phyloP scores from a whole-genome alignment of 345 rosid genomes.

The Trapa incisa region DNA sequence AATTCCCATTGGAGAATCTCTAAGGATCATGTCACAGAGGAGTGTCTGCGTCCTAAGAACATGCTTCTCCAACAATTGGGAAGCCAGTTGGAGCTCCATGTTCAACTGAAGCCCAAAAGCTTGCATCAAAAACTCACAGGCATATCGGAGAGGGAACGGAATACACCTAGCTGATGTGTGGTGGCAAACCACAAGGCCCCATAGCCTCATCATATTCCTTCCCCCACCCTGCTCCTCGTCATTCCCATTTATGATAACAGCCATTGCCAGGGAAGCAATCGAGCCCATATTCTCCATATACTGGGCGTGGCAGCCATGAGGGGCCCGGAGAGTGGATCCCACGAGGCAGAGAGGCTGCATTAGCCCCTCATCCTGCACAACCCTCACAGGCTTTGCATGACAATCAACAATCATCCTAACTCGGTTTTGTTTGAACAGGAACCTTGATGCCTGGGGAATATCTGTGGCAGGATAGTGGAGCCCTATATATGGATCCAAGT shows the following conservation, averaged over 20 bases:
- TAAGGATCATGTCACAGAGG: slow-evolving; percentile 93
- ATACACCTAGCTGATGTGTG: slow-evolving; percentile 86
- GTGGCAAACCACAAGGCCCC: slow-evolving; percentile 99
- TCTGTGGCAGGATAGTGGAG: slow-evolving; percentile 96
- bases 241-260: slow-evolving; percentile 76
- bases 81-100: slow-evolving; percentile 92
- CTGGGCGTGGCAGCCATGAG: slow-evolving; percentile 93
- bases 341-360: slow-evolving; percentile 89
- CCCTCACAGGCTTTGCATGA: slow-evolving; percentile 42
- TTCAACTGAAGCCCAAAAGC: slow-evolving; percentile 92
- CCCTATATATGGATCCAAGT: slow-evolving; percentile 83
- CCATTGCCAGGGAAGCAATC: slow-evolving; percentile 77
- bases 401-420: slow-evolving; percentile 97
- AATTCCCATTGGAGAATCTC: slow-evolving; percentile 89
- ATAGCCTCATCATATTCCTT: slow-evolving; percentile 63
- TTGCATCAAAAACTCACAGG: slow-evolving; percentile 97
- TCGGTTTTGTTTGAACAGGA: slow-evolving; percentile 88
- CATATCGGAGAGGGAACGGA: slow-evolving; percentile 88
- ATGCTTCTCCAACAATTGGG: slow-evolving; percentile 78
- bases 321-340: slow-evolving; percentile 94
- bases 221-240: slow-evolving; percentile 66
- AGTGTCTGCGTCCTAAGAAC: slow-evolving; percentile 89
- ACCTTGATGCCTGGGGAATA: slow-evolving; percentile 93
- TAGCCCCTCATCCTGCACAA: slow-evolving; percentile 63
- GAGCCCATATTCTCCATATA: slow-evolving; percentile 97